A percentile compares a stretch with the other conserved stretches of the same genome.
These are phyloP conservation scores for Raphanus hybrid DNA, from an alignment of 441 rosid species.

Conservation along the genomic window DNA sequence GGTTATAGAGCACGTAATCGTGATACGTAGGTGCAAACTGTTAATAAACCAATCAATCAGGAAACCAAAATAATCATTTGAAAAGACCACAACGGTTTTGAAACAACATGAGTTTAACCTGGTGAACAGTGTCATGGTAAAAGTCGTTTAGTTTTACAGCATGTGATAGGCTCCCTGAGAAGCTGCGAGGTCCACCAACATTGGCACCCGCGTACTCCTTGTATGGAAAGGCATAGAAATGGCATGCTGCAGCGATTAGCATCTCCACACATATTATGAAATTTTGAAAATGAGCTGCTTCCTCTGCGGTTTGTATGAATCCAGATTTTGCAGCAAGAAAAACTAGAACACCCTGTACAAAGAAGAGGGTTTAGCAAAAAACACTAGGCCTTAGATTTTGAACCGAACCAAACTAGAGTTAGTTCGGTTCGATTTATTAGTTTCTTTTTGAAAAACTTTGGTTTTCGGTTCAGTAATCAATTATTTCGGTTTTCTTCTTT, in stretches of 20 bases:
- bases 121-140: constrained; percentile 98
- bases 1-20: constrained; percentile 93
- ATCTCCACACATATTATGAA: constrained; percentile 93
- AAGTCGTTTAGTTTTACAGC: constrained; percentile 93
- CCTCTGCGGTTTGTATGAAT: constrained; percentile 68
- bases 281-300: constrained; percentile 88
- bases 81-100: background rate
- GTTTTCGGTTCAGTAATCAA: background rate
- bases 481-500: too few relatives aligned
- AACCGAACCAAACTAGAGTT: too few relatives aligned
- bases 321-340: constrained; percentile 95
- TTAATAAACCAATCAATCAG: constrained; percentile 34
- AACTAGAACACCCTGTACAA: constrained; percentile 83
- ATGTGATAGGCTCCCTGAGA: constrained; percentile 83
- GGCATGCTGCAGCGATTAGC: constrained; percentile 95
- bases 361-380: background rate
- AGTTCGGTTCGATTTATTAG: too few relatives aligned
- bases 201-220: constrained; percentile 98
- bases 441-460: background rate
- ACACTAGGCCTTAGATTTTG: too few relatives aligned
- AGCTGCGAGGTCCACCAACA: constrained; percentile 73
- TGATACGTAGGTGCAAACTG: constrained; percentile 99
- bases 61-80: background rate
- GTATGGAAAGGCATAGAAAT: constrained; percentile 91
- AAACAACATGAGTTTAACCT: constrained; percentile 42